Base-by-base conservation (phyloP, 1,284 basidiomycete genomes). In the Xerocomus nothofagi region DNA sequence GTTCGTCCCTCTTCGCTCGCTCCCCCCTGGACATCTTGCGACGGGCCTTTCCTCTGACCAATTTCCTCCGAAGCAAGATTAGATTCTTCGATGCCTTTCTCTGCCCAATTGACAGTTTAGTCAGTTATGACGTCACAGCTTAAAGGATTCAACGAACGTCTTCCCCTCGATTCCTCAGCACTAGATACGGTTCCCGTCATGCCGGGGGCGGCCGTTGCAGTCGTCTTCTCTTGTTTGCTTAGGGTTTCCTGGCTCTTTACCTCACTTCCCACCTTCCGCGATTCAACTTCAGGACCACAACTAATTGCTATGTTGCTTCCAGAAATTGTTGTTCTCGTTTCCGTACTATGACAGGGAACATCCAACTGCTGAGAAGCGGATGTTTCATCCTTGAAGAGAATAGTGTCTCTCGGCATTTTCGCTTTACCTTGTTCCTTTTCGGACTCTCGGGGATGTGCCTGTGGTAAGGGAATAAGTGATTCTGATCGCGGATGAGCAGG, bases 381-480 rank as follows among this genome's bases (percentile, higher is more conserved):
- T 2, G 26, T 18, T 1, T 44, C 34, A 2, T 27, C 50, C 39
- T 40, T 51, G n/a, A 34, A 11, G 15, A 11, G 17, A 4, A n/a
- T 6, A 14, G 31, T 7, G 15, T 44, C 54, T n/a, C 26, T 33
- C 43, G 45, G 26, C 17, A 33, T 32, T 43, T 44, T 36, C 10
- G 20, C 9, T 14, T 42, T 27, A 11, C 6, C 47, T 30, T 26
- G 39, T 34, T 23, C 39, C 37, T 39, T 36, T 32, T 45, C 44
- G 10, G 14, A 17, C 7, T 18, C 26, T 37, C 20, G 39, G 20
- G 45, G 39, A 52, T 62, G 36, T 45, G 20, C 33, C 3, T 4
- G 34, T 44, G 12, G n/a, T 10, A 5, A n/a, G 6, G 6, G 4
- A 17, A 62, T 61, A 34, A 66, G 45, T 32, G 1, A 43, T 39